Base-by-base conservation (phyloP, 1,284 basidiomycete genomes). In the Neonothopanus nambi region DNA sequence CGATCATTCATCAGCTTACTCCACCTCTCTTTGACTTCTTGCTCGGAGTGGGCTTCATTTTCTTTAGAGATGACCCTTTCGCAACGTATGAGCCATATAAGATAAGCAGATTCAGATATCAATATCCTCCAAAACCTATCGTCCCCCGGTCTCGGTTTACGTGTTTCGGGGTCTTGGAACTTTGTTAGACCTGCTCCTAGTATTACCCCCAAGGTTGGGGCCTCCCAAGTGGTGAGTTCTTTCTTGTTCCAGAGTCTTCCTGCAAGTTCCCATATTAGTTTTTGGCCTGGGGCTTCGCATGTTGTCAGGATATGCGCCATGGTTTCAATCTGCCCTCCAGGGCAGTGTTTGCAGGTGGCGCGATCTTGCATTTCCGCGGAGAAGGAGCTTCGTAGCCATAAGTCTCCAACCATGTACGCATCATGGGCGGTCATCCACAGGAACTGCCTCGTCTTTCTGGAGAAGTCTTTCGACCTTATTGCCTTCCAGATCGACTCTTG, bases 361-460 rank as follows among this genome's bases (percentile, higher is more conserved):
- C 4, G 55, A 53, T 5, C 63, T 62, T 15, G 55, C 45, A 1
- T 47, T n/a, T 38, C 37, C 23, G 20, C n/a, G n/a, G 4, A 3
- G 18, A 42, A 42, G 5, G 18, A 13, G 5, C 11, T 11, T 5
- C 40, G 13, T 13, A 42, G 40, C 65, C 64, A 66, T 55, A 52
- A 60, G 1, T 47, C 33, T 1, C 63, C 62, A 0, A 59, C 39
- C 13, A 57, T 57, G 18, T 61, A 59, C 0, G 59, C 63, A 12
- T 62, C 59, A 42, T 70, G 66, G 8, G 64, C 62, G 1, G 48
- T 18, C 52, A 60, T 65, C 67, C 66, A 72, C 13, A 70, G 54
- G 58, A 69, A 72, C 42, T 61, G 59, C 2, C 57, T 2, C 1
- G 55, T 48, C 24, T 61, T 56, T 3, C 59, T 46, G 2, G 46